These are phyloP conservation scores for Penicillium paneum DNA, from an alignment of 2,329 filamentous ascomycete species.

Conservation along the genomic window DNA sequence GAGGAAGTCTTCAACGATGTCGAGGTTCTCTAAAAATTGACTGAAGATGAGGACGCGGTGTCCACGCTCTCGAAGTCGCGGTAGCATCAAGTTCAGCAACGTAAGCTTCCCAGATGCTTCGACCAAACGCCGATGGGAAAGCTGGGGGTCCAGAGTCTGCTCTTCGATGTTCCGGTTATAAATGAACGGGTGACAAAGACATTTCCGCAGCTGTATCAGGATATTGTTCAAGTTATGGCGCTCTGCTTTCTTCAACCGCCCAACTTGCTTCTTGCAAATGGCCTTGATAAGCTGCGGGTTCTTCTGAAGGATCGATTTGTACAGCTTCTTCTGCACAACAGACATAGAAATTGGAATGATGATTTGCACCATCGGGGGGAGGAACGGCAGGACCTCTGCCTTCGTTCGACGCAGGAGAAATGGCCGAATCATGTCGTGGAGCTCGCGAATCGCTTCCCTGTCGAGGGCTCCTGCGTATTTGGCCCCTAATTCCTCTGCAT, in stretches of 20 bases:
- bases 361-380: slow-evolving; percentile 90
- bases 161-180: slow-evolving; percentile 92
- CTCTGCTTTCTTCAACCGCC: slow-evolving; percentile 63
- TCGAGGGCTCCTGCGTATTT: slow-evolving; percentile 73
- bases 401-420: slow-evolving; percentile 78
- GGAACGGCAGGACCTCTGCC: slow-evolving; percentile 80
- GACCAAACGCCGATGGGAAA: slow-evolving; percentile 75
- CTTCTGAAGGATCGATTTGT: slow-evolving; percentile 88
- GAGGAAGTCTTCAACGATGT: slow-evolving; percentile 90
- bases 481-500: slow-evolving; percentile 71
- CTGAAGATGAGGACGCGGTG: slow-evolving; percentile 94
- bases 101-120: slow-evolving; percentile 89
- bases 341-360: slow-evolving; percentile 97
- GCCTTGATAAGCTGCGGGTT: slow-evolving; percentile 84
- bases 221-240: slow-evolving; percentile 87
- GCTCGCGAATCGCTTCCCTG: slow-evolving; percentile 72
- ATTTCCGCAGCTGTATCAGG: slow-evolving; percentile 89
- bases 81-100: slow-evolving; percentile 78
- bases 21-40: slow-evolving; percentile 83
- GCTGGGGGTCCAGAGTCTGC: slow-evolving; percentile 57
- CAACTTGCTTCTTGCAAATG: slow-evolving; percentile 68
- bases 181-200: slow-evolving; percentile 91
- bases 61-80: slow-evolving; percentile 77
- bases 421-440: slow-evolving; percentile 78
- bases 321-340: slow-evolving; percentile 85